Evolutionary conservation across 2,329 filamentous ascomycete species (phyloP).

Genomic region (Phaeosphaeria sp.): DNA sequence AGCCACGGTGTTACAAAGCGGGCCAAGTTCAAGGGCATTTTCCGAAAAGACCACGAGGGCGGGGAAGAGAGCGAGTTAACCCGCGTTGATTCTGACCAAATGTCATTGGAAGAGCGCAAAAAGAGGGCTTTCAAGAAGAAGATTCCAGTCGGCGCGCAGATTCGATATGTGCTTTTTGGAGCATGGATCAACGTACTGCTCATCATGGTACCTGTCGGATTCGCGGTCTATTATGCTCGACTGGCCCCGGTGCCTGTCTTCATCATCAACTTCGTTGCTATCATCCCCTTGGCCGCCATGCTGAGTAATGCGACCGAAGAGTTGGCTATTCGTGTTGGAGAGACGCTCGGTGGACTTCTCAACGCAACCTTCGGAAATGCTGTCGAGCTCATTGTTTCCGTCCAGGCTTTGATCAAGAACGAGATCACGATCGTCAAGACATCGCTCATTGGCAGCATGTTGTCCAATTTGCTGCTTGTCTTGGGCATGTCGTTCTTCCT

Average conservation of each 20-base stretch:
- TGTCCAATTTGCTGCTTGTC: constrained; percentile 87
- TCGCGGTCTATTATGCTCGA: constrained; percentile 72
- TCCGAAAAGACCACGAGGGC: constrained; percentile 33
- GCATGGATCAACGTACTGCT: constrained; percentile 89
- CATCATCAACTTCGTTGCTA: constrained; percentile 60
- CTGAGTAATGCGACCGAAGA: constrained; percentile 58
- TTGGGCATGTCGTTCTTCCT: constrained; percentile 91
- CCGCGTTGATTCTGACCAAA: constrained; percentile 27
- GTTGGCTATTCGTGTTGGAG: constrained; percentile 56
- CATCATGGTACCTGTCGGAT: constrained; percentile 76
- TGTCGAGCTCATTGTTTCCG: constrained; percentile 61
- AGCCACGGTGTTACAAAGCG: constrained; percentile 27
- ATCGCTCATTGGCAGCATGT: constrained; percentile 85
- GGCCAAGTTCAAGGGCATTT: constrained; percentile 41
- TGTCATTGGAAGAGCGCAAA: constrained; percentile 41
- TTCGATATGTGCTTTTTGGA: constrained; percentile 76
- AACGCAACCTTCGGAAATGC: constrained; percentile 62
- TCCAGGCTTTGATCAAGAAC: constrained; percentile 70
- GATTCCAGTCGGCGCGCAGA: constrained; percentile 57
- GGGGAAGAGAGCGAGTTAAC: constrained; percentile 22
- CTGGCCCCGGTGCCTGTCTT: constrained; percentile 50
- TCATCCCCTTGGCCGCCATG: constrained; percentile 58
- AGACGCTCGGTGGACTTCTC: constrained; percentile 58
- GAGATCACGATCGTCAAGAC: constrained; percentile 92
- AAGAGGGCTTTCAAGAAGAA: constrained; percentile 40